These are phyloP conservation scores for Colletotrichum sidae DNA, from an alignment of 2,329 filamentous ascomycete genomes.

Conservation along the genomic window DNA sequence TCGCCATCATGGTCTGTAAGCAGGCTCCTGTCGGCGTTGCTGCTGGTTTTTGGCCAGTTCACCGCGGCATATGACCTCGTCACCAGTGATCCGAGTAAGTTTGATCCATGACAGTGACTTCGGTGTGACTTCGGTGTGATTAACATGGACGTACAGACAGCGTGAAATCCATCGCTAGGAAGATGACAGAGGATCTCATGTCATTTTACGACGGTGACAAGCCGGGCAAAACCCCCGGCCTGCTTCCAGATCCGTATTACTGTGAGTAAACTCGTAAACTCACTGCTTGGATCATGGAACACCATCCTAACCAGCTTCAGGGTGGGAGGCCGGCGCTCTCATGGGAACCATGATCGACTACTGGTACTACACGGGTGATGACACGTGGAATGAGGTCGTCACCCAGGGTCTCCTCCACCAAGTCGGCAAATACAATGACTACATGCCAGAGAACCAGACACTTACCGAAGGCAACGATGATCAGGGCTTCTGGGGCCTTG, in stretches of 20 bases:
- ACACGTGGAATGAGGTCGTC: constrained; percentile 75
- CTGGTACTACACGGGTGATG: constrained; percentile 84
- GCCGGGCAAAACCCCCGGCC: constrained; percentile 62
- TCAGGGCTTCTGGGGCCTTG: constrained; percentile 79
- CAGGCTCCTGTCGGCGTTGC: constrained; percentile 25
- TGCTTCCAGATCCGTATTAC: constrained; percentile 66
- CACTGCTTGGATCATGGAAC: background rate
- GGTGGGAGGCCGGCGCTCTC: constrained; percentile 82
- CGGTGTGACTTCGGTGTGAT: background rate
- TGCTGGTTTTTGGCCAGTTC: constrained; percentile 36
- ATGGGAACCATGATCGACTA: constrained; percentile 81
- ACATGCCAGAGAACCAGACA: constrained; percentile 81
- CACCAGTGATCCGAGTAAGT: constrained; percentile 49
- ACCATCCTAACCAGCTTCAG: constrained; percentile 44
- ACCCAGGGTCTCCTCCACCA: constrained; percentile 79
- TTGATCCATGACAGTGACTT: background rate
- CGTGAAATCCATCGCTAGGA: constrained; percentile 59
- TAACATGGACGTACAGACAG: constrained; percentile 54
- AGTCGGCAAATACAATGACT: constrained; percentile 77
- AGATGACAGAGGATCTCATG: constrained; percentile 57
- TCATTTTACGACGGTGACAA: constrained; percentile 60
- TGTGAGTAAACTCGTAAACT: constrained; percentile 54
- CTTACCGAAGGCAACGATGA: constrained; percentile 79
- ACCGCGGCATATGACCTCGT: constrained; percentile 50
- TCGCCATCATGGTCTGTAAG: constrained; percentile 29